Base-by-base conservation (phyloP, 225 moss, liverwort and hornwort species). In the Ulota crispa region DNA sequence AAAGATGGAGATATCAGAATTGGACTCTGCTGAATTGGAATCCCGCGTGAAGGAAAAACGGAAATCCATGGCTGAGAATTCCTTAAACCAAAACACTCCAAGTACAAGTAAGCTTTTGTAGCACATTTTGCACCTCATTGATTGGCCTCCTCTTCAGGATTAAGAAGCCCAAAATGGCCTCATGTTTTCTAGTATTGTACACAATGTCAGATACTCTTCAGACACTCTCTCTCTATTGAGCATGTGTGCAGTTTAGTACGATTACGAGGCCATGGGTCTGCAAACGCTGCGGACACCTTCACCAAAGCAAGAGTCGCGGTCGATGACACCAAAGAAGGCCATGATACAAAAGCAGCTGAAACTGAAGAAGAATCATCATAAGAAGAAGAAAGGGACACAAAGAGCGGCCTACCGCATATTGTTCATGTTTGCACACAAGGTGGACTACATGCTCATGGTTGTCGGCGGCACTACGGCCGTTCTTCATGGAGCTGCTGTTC, bases 381-480 rank as follows among this genome's bases (percentile, higher is more conserved):
- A 45, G 68, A 41, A 68, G 23, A 79, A 67, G 79, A 77, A 79
- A 28, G 27, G 72, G 77, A 75, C 31, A 70, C 79, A 75, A 55
- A 82, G 90, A 88, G 84, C 79, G n/a, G 89, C 89, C 42, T 89
- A 89, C 80, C 87, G 87, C 87, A 84, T 80, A 83, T 69, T 91
- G 72, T 91, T 91, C 62, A 28, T 69, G 3, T 91, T 87, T 78
- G 91, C 91, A 34, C 89, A 91, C 61, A 83, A 84, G 74, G 52
- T 89, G 31, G 91, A 91, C 64, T 87, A 82, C 37, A 67, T 80
- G 41, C 66, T 91, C 42, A 89, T 91, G 89, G 83, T 87, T 77
- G 73, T 82, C 39, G 91, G 91, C 26, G 85, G 87, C 45, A 83
- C 70, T 43, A 87, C 89, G 16, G 91, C 89, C n/a, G 85, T 91